These are phyloP conservation scores for Trichoderma atrobrunneum DNA, from an alignment of 2,329 filamentous ascomycete genomes.

Conservation along the genomic window DNA sequence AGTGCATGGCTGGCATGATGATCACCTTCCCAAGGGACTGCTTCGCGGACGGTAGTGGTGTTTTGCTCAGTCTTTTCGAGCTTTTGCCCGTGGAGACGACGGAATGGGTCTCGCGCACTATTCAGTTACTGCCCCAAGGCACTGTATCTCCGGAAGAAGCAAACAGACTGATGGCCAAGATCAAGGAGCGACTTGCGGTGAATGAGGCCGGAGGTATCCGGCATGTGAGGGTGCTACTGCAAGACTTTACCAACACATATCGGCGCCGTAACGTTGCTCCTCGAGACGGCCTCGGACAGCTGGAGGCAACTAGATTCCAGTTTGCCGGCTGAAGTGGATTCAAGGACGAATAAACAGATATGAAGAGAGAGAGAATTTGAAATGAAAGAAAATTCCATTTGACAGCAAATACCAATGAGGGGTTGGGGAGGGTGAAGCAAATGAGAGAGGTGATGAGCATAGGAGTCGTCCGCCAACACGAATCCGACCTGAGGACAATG, in stretches of 20 bases:
- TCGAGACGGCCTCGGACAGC: conserved; percentile 79
- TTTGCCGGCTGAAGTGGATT: conserved; percentile 50
- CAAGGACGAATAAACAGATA: neutral
- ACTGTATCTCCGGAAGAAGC: conserved; percentile 78
- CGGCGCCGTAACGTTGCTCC: conserved; percentile 93
- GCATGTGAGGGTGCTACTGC: conserved; percentile 79
- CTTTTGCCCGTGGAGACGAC: conserved; percentile 77
- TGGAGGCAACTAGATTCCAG: conserved; percentile 84
- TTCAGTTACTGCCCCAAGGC: conserved; percentile 78
- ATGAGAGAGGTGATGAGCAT: neutral
- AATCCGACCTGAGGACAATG: neutral
- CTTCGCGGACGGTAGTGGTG: conserved; percentile 89
- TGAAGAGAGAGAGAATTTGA: neutral
- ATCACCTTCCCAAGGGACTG: conserved; percentile 96
- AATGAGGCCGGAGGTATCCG: conserved; percentile 61
- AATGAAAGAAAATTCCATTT: neutral
- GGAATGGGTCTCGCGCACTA: conserved; percentile 77
- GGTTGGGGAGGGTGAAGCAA: neutral
- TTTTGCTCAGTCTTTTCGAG: conserved; percentile 87
- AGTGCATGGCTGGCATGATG: conserved; percentile 97
- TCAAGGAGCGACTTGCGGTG: conserved; percentile 71
- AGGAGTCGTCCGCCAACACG: neutral
- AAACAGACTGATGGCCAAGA: conserved; percentile 74
- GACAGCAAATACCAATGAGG: neutral
- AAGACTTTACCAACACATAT: conserved; percentile 97